Evolutionary conservation across 2,329 filamentous ascomycete species (phyloP), one percentile per base, ranked within the genome.

Genomic region (Aureobasidium sp.): DNA sequence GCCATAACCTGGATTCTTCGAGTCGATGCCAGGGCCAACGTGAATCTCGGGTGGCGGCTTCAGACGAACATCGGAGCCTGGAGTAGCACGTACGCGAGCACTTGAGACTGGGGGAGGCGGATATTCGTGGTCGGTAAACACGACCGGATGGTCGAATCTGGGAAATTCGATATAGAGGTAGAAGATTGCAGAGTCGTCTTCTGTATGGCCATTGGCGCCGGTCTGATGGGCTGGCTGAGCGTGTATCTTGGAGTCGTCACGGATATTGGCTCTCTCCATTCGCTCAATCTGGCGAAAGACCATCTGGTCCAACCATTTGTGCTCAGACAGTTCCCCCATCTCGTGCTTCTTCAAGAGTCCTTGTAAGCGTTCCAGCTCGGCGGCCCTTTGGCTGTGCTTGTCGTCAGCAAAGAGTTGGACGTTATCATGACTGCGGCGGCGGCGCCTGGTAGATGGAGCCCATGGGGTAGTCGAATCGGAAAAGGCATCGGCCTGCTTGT

Each of bases 281-380:
- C 89, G 94, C 76, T 96, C 93, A 63, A 96, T 87, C 57, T 88
- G 88, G 44, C 93, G 86, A 72, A 96, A 99, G 3, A 97, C 92
- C 68, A 97, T 82, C 69, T 94, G 90, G 73, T 99, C 94, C 47
- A 99, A 83, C 95, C 94, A 99, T 69, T 95, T 90, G 52, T 96
- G 89, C 16, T 91, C 85, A 0, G 90, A 86, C 30, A 99, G 93
- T 72, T 99, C 94, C 21, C 91, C 92, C 88, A 97, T 95, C 72
- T 99, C 95, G 71, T 97, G 94, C 75, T 96, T 96, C 76, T 99
- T 99, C 72, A 99, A 89, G 27, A 97, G 75, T 59, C 86, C 87
- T 70, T 97, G 92, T 67, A 99, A 83, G 21, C 94, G 83, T 68
- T 97, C 91, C 64, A 97, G 82, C 74, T 99, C 94, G 59, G 90